Evolutionary conservation across 176 grass and related monocot genomes (phyloP), one percentile per base, ranked within the genome.

Genomic region (Musa beccarii): DNA sequence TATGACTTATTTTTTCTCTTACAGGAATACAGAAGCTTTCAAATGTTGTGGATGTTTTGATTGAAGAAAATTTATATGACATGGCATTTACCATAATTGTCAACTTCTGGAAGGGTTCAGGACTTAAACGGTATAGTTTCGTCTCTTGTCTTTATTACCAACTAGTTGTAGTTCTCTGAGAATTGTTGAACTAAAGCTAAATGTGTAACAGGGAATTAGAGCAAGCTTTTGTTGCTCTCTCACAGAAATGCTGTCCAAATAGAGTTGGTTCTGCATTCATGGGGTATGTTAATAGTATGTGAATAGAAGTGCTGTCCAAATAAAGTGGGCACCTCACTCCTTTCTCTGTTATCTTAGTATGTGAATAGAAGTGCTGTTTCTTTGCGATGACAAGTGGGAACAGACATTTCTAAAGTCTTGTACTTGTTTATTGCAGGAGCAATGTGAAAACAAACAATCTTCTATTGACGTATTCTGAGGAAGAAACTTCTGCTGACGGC

Each of bases 41-140:
- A 59, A 81, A 87, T 74, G 73, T 91, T 78, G 82, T 83, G 54
- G 90, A 98, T 80, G 78, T 91, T 85, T 84, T 98, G 81, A 91
- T 98, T 79, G 80, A 84, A 64, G 82, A 93, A 82, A 93, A 85
- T 85, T 82, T 98, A 52, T 87, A 89, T 62, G 90, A 93, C 53
- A 73, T 92, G 76, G 94, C 78, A 69, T 93, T 98, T 76, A 98
- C 85, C 69, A 76, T 98, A 34, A 85, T 98, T 65, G 76, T 98
- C 25, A 93, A 93, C 64, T 93, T 93, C 76, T 84, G 80, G 88
- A 98, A 98, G 84, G 94, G 75, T 23, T 91, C 94, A 53, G 84
- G 75, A 76, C 82, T 91, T 80, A 85, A 91, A 82, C 87, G 90
- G 94, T 98, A 80, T 10, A 12, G 12, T 17, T 74, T 50, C 49